A percentile compares a stretch with the other conserved stretches of the same genome.
Conservation (phyloP, 352 stramenopile genomes). For the Phytophthora brassicae region DNA sequence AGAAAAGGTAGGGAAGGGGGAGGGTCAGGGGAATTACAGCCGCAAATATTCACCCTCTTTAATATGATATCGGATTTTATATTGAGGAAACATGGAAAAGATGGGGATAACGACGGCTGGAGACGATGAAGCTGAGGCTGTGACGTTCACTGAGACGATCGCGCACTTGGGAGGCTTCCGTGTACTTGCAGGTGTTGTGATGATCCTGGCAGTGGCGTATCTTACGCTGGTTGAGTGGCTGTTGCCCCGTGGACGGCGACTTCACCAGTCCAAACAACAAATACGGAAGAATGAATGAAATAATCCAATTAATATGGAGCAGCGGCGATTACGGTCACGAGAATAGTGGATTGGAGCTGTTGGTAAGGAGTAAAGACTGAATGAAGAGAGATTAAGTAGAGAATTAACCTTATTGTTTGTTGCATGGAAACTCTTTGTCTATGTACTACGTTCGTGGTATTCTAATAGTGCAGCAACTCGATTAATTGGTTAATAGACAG, state of each 20-base stretch:
- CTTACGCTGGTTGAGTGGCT: slow-evolving; percentile 49
- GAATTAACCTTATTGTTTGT: too few relatives aligned
- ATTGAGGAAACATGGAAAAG: background rate
- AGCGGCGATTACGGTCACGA: too few relatives aligned
- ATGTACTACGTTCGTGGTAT: too few relatives aligned
- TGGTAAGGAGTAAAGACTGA: too few relatives aligned
- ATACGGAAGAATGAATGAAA: slow-evolving; percentile 14
- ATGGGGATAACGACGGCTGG: slow-evolving; percentile 8
- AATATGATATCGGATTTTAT: slow-evolving; percentile 23
- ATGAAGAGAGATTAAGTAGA: too few relatives aligned
- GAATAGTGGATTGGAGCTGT: too few relatives aligned
- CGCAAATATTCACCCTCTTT: slow-evolving; percentile 12
- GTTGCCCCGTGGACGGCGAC: slow-evolving; percentile 35
- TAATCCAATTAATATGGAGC: too few relatives aligned
- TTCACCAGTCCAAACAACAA: slow-evolving; percentile 12
- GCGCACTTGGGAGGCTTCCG: slow-evolving; percentile 40
- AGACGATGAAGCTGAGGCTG: background rate
- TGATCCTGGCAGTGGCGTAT: slow-evolving; percentile 42
- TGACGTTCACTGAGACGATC: slow-evolving; percentile 51
- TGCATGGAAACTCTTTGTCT: too few relatives aligned
- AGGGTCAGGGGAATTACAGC: slow-evolving; percentile 43
- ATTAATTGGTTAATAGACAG: too few relatives aligned
- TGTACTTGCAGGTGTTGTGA: slow-evolving; percentile 29
- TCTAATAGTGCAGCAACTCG: too few relatives aligned
- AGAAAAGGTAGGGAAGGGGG: slow-evolving; percentile 56